phyloP scores from a whole-genome alignment of 2,329 filamentous ascomycete species.

The Mycosphaerella sp. region DNA sequence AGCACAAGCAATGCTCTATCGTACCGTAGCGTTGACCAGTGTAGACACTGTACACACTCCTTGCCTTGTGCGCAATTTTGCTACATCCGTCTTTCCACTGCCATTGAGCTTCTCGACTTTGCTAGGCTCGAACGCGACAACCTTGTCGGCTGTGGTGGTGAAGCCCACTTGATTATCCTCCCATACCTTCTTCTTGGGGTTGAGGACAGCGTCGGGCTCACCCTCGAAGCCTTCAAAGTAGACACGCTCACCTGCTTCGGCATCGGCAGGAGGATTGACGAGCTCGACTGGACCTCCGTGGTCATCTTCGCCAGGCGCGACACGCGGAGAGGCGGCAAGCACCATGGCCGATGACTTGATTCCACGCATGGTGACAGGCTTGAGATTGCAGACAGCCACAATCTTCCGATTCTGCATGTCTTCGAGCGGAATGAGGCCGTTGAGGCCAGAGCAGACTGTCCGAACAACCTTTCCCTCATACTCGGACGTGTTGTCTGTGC shows the following conservation, averaged over 20 bases:
- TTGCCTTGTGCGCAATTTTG: slow-evolving; percentile 67
- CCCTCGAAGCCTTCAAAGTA: slow-evolving; percentile 93
- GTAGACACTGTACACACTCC: slow-evolving; percentile 78
- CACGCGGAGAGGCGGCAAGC: slow-evolving; percentile 79
- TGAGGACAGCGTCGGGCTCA: slow-evolving; percentile 85
- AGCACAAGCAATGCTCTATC: slow-evolving; percentile 47
- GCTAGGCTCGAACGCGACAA: slow-evolving; percentile 79
- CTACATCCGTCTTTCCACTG: slow-evolving; percentile 49
- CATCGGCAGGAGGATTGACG: slow-evolving; percentile 70
- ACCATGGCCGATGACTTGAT: slow-evolving; percentile 83
- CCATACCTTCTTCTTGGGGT: slow-evolving; percentile 99
- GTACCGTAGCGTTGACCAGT: slow-evolving; percentile 72
- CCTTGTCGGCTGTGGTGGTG: slow-evolving; percentile 72
- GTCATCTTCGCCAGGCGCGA: slow-evolving; percentile 74
- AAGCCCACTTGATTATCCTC: slow-evolving; percentile 95
- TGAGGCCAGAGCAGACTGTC: slow-evolving; percentile 94
- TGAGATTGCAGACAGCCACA: slow-evolving; percentile 92
- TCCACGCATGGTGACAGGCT: slow-evolving; percentile 98
- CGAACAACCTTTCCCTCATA: slow-evolving; percentile 87
- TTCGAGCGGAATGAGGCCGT: slow-evolving; percentile 83
- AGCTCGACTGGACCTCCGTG: slow-evolving; percentile 91
- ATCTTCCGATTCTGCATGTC: slow-evolving; percentile 98
- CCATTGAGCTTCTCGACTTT: slow-evolving; percentile 70
- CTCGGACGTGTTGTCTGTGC: slow-evolving; percentile 81
- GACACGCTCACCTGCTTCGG: slow-evolving; percentile 78